Conservation (phyloP, 306 rosid genomes). For the Citrullus mucosospermus region DNA sequence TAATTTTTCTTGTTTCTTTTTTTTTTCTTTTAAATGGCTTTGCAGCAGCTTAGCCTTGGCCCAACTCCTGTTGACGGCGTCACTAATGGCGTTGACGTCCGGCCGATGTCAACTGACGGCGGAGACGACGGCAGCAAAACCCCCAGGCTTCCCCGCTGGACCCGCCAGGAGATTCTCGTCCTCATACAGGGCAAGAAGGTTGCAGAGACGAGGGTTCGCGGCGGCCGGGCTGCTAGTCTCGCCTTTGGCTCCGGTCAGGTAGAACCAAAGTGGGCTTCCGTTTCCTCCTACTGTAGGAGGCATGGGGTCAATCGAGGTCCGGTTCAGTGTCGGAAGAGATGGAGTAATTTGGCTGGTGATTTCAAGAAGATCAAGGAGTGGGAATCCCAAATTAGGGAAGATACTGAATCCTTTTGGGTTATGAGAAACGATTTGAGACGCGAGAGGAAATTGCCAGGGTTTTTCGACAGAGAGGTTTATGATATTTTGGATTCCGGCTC, state of each 20-base stretch:
- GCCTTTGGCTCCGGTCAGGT: constrained; percentile 51
- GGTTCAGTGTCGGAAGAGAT: constrained; percentile 94
- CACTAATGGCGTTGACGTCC: constrained; percentile 37
- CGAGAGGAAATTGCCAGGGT: constrained; percentile 80
- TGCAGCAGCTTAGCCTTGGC: constrained; percentile 31
- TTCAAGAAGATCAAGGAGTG: constrained; percentile 94
- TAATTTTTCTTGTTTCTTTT: neutral
- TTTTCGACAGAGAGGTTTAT: constrained; percentile 78
- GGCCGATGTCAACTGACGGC: constrained; percentile 33
- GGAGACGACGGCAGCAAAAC: constrained; percentile 55
- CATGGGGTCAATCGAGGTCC: constrained; percentile 95
- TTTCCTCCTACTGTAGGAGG: constrained; percentile 63
- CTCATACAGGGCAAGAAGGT: constrained; percentile 77
- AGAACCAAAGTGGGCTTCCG: constrained; percentile 96
- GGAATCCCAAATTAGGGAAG: constrained; percentile 65
- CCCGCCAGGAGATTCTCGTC: constrained; percentile 86
- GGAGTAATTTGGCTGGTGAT: constrained; percentile 98
- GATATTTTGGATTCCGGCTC: constrained; percentile 71
- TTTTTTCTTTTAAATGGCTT: constrained; percentile 32
- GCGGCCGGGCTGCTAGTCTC: constrained; percentile 36
- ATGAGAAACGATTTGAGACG: constrained; percentile 93
- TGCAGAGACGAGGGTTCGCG: constrained; percentile 57
- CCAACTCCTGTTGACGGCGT: constrained; percentile 31
- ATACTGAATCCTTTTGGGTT: constrained; percentile 83
- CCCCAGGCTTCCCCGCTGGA: constrained; percentile 90